These are phyloP conservation scores for Hyphopichia khmerensis DNA, from an alignment of 1,139 yeast genomes.

Conservation along the genomic window DNA sequence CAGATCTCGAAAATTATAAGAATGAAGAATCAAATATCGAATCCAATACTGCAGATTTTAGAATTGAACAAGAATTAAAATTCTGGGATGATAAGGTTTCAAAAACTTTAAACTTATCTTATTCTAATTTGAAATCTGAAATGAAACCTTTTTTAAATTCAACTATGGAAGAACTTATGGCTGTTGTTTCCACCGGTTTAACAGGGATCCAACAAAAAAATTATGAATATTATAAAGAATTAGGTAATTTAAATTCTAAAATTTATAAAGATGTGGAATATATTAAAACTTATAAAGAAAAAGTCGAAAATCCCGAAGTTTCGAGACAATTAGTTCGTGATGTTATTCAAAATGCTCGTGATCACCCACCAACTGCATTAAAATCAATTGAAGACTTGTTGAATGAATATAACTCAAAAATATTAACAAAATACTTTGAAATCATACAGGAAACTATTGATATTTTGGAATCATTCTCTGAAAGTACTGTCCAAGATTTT, in stretches of 20 bases:
- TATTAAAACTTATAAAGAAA: slow-evolving; percentile 39
- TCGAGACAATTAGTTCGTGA: slow-evolving; percentile 62
- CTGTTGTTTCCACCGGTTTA: slow-evolving; percentile 38
- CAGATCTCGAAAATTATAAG: not conserved
- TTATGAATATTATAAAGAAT: slow-evolving; percentile 42
- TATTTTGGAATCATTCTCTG: slow-evolving; percentile 71
- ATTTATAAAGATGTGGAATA: slow-evolving; percentile 50
- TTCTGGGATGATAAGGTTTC: slow-evolving; percentile 38
- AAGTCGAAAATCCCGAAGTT: slow-evolving; percentile 28
- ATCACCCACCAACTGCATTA: slow-evolving; percentile 32
- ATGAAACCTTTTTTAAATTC: slow-evolving; percentile 35
- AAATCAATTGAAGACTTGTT: slow-evolving; percentile 32
- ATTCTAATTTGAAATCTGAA: slow-evolving; percentile 38
- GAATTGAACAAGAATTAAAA: slow-evolving; percentile 27
- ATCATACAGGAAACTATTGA: slow-evolving; percentile 59
- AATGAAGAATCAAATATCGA: not conserved
- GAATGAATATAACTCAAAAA: slow-evolving; percentile 30
- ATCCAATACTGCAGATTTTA: slow-evolving; percentile 1
- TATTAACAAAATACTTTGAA: slow-evolving; percentile 38
- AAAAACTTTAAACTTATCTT: slow-evolving; percentile 44
- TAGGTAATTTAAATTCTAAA: slow-evolving; percentile 45
- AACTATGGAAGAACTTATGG: slow-evolving; percentile 32
- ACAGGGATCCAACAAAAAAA: slow-evolving; percentile 42
- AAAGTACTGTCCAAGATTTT: slow-evolving; percentile 58
- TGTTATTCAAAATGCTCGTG: slow-evolving; percentile 38